These are phyloP conservation scores for Xylariaceae sp. DNA, from an alignment of 2,329 filamentous ascomycete species.

Conservation along the genomic window DNA sequence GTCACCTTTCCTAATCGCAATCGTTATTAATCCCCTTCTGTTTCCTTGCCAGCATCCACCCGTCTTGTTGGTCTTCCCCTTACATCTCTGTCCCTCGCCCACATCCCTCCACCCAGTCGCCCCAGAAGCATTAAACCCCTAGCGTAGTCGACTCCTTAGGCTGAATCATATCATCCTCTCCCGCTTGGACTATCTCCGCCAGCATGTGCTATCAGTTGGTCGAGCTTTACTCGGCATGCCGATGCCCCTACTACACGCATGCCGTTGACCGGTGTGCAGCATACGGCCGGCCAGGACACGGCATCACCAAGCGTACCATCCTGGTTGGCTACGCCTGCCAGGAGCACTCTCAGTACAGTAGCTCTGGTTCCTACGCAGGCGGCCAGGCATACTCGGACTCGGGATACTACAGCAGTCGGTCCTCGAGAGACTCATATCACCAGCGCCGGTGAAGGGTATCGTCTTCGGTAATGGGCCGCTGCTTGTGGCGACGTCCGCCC, in stretches of 20 bases:
- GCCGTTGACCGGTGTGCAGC: conserved; percentile 73
- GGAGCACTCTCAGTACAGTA: conserved; percentile 36
- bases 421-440: conserved; percentile 32
- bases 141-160: no score
- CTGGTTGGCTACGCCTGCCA: conserved; percentile 75
- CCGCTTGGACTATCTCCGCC: no score
- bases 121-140: no score
- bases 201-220: conserved; percentile 81
- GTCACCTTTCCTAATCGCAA: conserved; percentile 13
- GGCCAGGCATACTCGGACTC: conserved; percentile 44
- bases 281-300: conserved; percentile 67
- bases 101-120: no score
- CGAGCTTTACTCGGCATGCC: conserved; percentile 79
- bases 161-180: no score
- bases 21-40: conserved; percentile 15
- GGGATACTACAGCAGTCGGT: conserved; percentile 44
- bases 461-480: conserved; percentile 44
- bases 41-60: conserved; percentile 13
- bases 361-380: conserved; percentile 31
- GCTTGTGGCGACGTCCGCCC: conserved; percentile 31
- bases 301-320: conserved; percentile 65
- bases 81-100: no score
- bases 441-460: conserved; percentile 44
- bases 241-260: conserved; percentile 82
- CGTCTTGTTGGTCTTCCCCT: no score